Base-by-base conservation (phyloP, 805 yeast species). In the Lipomyces yamanashiensis region DNA sequence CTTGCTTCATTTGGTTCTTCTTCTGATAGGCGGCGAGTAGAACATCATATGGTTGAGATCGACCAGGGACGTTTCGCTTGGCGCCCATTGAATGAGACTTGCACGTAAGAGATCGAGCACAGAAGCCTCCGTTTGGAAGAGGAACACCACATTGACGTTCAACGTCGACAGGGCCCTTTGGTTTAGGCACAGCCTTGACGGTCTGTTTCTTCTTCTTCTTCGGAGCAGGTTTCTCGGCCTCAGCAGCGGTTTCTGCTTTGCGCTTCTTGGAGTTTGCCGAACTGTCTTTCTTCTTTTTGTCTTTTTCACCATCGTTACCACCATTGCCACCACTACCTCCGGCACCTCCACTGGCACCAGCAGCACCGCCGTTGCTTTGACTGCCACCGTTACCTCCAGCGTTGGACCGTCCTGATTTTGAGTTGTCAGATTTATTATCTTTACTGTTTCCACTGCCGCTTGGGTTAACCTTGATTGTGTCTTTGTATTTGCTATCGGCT, bases 71-170 rank as follows among this genome's bases (percentile, higher is more conserved):
- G 0, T 97, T 92, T 71, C 99, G 84, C 72, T 95, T 95, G 34
- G 98, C 97, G 40, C 98, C 98, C 97, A 95, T 92, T 1, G 98
- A 90, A 76, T 95, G 99, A 0, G 98, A 92, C 74, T 95, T 95
- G 81, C 99, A 95, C 0, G 99, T 95, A 64, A 95, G 80, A 0
- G 98, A 92, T 56, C 99, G 82, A 4, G 98, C 98, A 80, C 99
- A 95, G 70, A 86, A 88, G 0, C 96, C 96, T n/a, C 98, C 98
- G 68, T 88, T 89, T 0, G 97, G 92, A 64, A 95, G 78, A 7
- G 90, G 89, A 12, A 95, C 98, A 75, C 99, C 99, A 81, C 99
- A 95, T 77, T 95, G 98, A 69, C 85, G 85, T 73, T 92, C 96
- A 54, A 92, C 96, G 75, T 92, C 96, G 28, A 92, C 92, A 3